A percentile compares a stretch with the other conserved stretches of the same genome.
Conservation (phyloP, 345 rosid genomes). For the rapeseed (Brassica napus) region Da-Ae NC_063451.1:28131001-28131500, state of each 20-base stretch:
- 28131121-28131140: constrained; percentile 44
- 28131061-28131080: constrained; percentile 65
- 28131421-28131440: constrained; percentile 78
- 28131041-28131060: constrained; percentile 72
- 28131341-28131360: constrained; percentile 91
- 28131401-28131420: constrained; percentile 68
- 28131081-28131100: constrained; percentile 51
- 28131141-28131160: constrained; percentile 61
- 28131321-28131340: constrained; percentile 90
- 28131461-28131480: constrained; percentile 67
- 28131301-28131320: constrained; percentile 83
- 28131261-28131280: constrained; percentile 74
- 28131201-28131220: constrained; percentile 96
- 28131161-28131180: constrained; percentile 60
- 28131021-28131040: constrained; percentile 59
- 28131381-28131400: constrained; percentile 84
- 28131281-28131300: constrained; percentile 75
- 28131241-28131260: constrained; percentile 85
- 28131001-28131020: constrained; percentile 77
- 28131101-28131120: constrained; percentile 24
- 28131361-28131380: constrained; percentile 75
- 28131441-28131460: constrained; percentile 62
- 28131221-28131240: constrained; percentile 85
- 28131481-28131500: constrained; percentile 59
- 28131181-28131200: constrained; percentile 81